Evolutionary conservation across 2,329 filamentous ascomycete genomes (phyloP), one percentile per base, ranked within the genome.

Genomic region (Celoporthe dispersa): DNA sequence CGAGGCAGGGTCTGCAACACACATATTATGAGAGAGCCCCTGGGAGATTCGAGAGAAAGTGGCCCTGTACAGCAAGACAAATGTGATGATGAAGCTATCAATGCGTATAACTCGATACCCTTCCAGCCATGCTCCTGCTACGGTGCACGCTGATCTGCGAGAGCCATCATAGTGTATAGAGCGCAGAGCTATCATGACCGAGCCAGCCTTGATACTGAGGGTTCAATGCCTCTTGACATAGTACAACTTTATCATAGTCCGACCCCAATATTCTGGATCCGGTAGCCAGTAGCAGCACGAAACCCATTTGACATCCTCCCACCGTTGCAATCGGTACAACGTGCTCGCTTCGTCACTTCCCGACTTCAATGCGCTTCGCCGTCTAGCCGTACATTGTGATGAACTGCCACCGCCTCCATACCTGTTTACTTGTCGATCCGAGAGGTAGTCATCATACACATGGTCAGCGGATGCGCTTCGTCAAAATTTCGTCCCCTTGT

Each of bases 101-200:
- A 57, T 39, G 22, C 31, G 22, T 11, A 59, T 28, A 22, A 16
- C 37, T 12, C 19, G 64, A 66, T 66, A 57, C 64, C 51, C 64
- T 66, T 53, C 14, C 5, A 55, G 19, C 19, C 11, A 33, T 39
- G 11, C 33, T 66, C 53, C 33, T 12, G 31, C 57, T 19, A 33
- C 28, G 25, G 51, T 57, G 28, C 53, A 33, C 25, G 2, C 14
- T 57, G 51, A 28, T 12, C 11, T 55, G 25, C 14, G 25, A 28
- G 9, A 28, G 51, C 6, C 25, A 22, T 48, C 41, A 6, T 22
- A 48, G 19, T 7, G 51, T 19, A 16, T 2, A 31, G 25, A 55
- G 25, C 11, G 25, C 11, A 55, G 14, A 12, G 28, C 16, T 9
- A 25, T 12, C 11, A 12, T 55, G 25, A 4, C 25, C 11, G 12